Base-by-base conservation (phyloP, 805 yeast genomes). In the Ogataea henricii region DNA sequence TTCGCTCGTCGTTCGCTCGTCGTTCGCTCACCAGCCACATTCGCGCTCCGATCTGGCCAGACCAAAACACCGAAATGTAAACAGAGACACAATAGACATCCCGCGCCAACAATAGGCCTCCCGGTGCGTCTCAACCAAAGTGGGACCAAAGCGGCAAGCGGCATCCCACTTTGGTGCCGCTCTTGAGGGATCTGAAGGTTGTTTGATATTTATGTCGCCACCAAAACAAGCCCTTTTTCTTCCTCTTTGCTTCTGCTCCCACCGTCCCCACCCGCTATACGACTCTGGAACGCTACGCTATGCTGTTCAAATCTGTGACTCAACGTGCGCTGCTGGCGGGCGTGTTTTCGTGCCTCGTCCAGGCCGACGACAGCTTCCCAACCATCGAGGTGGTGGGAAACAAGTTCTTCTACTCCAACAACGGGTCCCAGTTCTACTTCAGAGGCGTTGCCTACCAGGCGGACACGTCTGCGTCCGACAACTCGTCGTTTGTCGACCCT, bases 391-490 rank as follows among this genome's bases (percentile, higher is more conserved):
- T 86, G 54, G 79, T 78, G 48, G 92, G 92, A 53, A 85, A 84
- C 78, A 85, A 86, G 67, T 86, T 87, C 63, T 87, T 78, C 75
- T 87, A 71, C 70, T 72, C 87, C 49, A 83, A 83, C 69, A 86
- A 86, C 62, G 92, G 91, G 43, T 79, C 89, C 46, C 91, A 85
- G 65, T 87, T 87, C 64, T 84, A 77, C 68, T 79, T 87, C 60
- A 82, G 74, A 62, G 95, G 94, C 73, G 72, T 87, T 53, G 94
- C 94, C 43, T 87, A 87, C 70, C 95, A 86, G 72, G 82, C 81
- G 55, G 83, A 85, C 65, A 76, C 83, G 30, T 73, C 77, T 38
- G 77, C 77, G 56, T 52, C 72, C 35, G 74, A 81, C 26, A 73
- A 71, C 51, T 55, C 67, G 6, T 53, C 77, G 25, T 83, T 82